Conservation (phyloP, 306 rosid species). For the Vachellia pachyceras region DNA sequence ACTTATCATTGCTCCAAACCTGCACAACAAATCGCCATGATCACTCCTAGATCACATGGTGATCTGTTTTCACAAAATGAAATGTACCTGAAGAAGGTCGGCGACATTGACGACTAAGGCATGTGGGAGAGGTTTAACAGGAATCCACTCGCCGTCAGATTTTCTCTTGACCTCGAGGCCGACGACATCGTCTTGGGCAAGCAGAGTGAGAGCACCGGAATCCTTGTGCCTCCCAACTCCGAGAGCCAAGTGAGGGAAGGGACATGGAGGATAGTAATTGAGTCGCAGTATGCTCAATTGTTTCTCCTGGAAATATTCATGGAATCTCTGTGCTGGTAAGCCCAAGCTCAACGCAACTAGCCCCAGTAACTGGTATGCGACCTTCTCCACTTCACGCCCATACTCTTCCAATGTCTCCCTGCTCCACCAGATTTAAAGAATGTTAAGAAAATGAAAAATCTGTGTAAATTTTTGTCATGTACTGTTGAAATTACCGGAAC, state of each 20-base stretch:
- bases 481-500: too few species aligned
- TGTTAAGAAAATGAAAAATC: too few species aligned
- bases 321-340: constrained; percentile 52
- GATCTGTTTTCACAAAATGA: too few species aligned
- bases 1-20: constrained; percentile 83
- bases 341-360: constrained; percentile 67
- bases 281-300: constrained; percentile 54
- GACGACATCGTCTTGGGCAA: constrained; percentile 67
- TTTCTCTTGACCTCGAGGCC: constrained; percentile 69
- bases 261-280: constrained; percentile 71
- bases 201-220: constrained; percentile 55
- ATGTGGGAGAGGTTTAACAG: constrained; percentile 62
- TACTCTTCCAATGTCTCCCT: constrained; percentile 49
- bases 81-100: constrained; percentile 59
- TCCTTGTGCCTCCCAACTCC: constrained; percentile 76
- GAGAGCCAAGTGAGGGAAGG: constrained; percentile 59
- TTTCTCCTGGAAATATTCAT: constrained; percentile 53
- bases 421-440: too few species aligned
- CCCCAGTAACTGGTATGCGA: constrained; percentile 56
- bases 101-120: constrained; percentile 68
- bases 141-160: constrained; percentile 67
- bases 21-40: constrained; percentile 20
- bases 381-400: constrained; percentile 48
- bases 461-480: too few species aligned
- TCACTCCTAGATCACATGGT: too few species aligned